Percentiles rank a stretch among this genome's conserved stretches.
Conservation (phyloP, 768 basidiomycete genomes). For the Mycena rebaudengoi region DNA sequence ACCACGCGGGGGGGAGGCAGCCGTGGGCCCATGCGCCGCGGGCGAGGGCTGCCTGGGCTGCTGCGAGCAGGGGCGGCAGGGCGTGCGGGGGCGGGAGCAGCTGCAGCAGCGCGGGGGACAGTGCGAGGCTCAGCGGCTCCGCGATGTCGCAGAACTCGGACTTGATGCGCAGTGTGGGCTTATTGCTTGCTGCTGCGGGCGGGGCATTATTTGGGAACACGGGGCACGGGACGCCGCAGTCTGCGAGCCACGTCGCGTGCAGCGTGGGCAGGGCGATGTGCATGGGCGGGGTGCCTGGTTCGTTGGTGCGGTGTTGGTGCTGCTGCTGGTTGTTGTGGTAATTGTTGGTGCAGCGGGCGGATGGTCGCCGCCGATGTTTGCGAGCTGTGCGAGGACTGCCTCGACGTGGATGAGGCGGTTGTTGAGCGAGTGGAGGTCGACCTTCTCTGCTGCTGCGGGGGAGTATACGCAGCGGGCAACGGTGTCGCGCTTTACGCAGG, state of each 20-base stretch:
- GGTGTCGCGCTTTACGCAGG: slow-evolving; percentile 83
- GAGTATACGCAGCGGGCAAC: slow-evolving; percentile 79
- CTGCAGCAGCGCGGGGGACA: slow-evolving; percentile 4
- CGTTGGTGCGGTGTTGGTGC: not conserved
- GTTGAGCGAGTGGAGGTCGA: slow-evolving; percentile 85
- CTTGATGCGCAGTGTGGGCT: not conserved
- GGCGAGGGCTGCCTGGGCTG: slow-evolving; percentile 14
- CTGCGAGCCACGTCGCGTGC: slow-evolving; percentile 16
- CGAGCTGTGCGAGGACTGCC: slow-evolving; percentile 6
- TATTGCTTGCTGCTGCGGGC: too few relatives aligned
- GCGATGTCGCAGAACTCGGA: not conserved
- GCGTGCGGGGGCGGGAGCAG: slow-evolving; percentile 13
- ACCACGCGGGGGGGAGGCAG: slow-evolving; percentile 16
- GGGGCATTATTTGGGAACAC: too few relatives aligned
- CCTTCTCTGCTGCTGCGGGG: slow-evolving; percentile 86
- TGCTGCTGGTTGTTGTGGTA: slow-evolving; percentile 22
- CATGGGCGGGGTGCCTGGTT: slow-evolving; percentile 8
- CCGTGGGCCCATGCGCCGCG: slow-evolving; percentile 5
- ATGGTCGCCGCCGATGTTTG: not conserved
- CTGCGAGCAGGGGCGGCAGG: slow-evolving; percentile 12
- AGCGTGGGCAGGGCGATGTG: not conserved
- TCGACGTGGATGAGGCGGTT: slow-evolving; percentile 82
- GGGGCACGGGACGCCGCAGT: not conserved
- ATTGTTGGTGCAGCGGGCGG: slow-evolving; percentile 45
- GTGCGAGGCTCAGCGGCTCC: not conserved